Conservation (phyloP, 345 rosid genomes). For the Populus euphratica region DNA sequence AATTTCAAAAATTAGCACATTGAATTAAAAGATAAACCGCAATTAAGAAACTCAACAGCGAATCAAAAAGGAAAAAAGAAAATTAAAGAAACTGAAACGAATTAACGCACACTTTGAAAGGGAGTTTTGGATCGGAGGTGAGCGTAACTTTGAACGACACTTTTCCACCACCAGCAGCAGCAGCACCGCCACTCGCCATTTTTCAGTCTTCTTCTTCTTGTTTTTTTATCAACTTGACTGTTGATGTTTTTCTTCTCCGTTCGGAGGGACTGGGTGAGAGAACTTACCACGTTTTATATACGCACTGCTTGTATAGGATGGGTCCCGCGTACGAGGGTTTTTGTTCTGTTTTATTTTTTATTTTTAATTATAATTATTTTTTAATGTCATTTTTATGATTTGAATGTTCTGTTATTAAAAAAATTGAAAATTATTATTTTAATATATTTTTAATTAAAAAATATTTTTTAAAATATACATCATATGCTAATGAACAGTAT, state of each 20-base stretch:
- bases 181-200: constrained; percentile 50
- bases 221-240: not conserved
- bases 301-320: not conserved
- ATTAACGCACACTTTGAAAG: constrained; percentile 79
- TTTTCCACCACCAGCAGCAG: constrained; percentile 55
- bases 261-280: not conserved
- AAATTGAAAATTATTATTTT: too few relatives aligned
- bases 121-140: constrained; percentile 97
- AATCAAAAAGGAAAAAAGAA: not conserved
- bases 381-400: too few relatives aligned
- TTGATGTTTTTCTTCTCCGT: not conserved
- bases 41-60: not conserved
- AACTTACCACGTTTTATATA: not conserved
- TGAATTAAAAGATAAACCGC: not conserved
- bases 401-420: too few relatives aligned
- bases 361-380: too few relatives aligned
- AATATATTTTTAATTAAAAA: too few relatives aligned
- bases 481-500: too few relatives aligned
- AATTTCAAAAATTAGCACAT: not conserved
- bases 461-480: too few relatives aligned
- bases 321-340: not conserved
- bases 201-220: too few relatives aligned
- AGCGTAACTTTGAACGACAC: constrained; percentile 94
- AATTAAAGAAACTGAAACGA: not conserved
- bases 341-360: too few relatives aligned